Evolutionary conservation across 805 yeast species (phyloP), one percentile per base, ranked within the genome.

Genomic region (Wickerhamiella vanderwaltii): DNA sequence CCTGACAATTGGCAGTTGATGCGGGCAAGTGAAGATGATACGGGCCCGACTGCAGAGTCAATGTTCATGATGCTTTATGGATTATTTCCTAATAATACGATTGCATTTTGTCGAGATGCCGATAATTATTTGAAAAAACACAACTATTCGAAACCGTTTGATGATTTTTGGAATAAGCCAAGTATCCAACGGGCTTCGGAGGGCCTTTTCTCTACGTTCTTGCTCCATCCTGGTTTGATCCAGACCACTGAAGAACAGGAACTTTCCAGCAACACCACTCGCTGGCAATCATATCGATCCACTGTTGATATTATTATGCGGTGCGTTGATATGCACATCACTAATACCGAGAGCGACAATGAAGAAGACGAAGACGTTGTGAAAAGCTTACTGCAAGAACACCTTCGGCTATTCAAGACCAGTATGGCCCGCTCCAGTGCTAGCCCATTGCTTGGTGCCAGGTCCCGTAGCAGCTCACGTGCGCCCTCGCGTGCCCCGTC

Each of bases 11-110:
- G 41, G 41, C 25, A 29, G 11, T 18, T 23, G 17, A 29, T 29
- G 3, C 13, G 34, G 12, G 32, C 41, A 7, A 29, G n/a, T 24
- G 40, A 30, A 26, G 19, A 33, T 9, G 44, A 24, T 9, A 15
- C 31, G 12, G 26, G 24, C 6, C 58, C 63, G 11, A 50, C 62
- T 38, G 46, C 59, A 33, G 56, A 54, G 37, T 58, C 66, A 33
- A 52, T 73, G n/a, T 66, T 65, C 40, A 66, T 73, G 1, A 56
- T 73, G 19, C 51, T 77, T 1, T 77, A 77, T 48, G 82, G 79
- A 0, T 53, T 76, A 9, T 77, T 66, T 45, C 82, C 83, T 0
- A 53, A 65, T 17, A 71, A 71, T 46, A 57, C 75, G 4, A 49
- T 66, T 18, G 48, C 53, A 5, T 75, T 71, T 49, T 47, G 67